Evolutionary conservation across 257 asterid genomes (phyloP), one percentile per base, ranked within the genome.

Genomic region (Ophiorrhiza pumila): DNA sequence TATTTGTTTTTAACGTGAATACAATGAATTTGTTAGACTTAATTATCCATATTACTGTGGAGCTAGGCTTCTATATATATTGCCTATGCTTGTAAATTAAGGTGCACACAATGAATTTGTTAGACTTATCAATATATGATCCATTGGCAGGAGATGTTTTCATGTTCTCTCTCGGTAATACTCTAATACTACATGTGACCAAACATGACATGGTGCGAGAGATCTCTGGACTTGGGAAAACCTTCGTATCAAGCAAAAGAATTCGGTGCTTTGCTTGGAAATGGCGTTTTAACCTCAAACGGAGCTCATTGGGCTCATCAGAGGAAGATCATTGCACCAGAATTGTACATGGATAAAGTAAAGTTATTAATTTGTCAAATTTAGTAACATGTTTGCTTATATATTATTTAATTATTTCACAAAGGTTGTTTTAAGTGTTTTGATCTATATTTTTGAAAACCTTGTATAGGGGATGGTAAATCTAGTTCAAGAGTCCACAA

Each of bases 251-350:
- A 75, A 69, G 80, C 80, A 1, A 73, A 69, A 52, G 83, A 80
- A 13, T 31, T 76, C 12, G 85, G 85, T 18, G 29, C 83, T n/a
- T 67, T 83, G 76, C 78, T 83, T 4, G 87, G 87, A 0, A 74
- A 80, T 2, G 87, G 87, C 45, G 67, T 83, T 37, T 67, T 83
- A 10, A 78, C 85, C 1, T 80, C 87, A 9, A 80, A 78, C 29
- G 85, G 85, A 8, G 17, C 68, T 12, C 43, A 55, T 10, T 83
- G 87, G 87, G 74, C 73, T 32, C 80, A 73, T 67, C 87, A 83
- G 53, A 78, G 85, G 57, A 83, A 83, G 75, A 78, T 83, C 29
- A 32, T 83, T 25, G 87, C 87, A 3, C 87, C 87, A 11, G 82
- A n/a, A n/a, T n/a, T n/a, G n/a, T n/a, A n/a, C n/a, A n/a, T n/a